A percentile compares a stretch with the other conserved stretches of the same genome.
These are phyloP conservation scores for Fusarium solani-melongenae DNA, from an alignment of 2,329 filamentous ascomycete species.

Conservation along the genomic window DNA sequence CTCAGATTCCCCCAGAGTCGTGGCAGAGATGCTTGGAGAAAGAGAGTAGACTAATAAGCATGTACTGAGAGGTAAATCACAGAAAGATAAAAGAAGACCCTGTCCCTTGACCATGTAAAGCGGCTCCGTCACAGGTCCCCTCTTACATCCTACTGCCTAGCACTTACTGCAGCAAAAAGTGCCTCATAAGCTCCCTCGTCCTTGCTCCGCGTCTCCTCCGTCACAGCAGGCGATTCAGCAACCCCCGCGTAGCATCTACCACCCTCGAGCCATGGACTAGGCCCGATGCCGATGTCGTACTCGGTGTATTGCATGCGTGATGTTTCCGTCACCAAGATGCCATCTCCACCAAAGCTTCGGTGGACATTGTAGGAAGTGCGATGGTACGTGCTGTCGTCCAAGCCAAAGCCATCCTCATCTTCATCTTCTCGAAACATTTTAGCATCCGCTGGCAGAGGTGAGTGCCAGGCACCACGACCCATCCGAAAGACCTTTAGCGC, in stretches of 20 bases:
- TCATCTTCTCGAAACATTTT: not conserved
- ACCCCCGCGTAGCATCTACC: not conserved
- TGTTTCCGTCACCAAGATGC: not conserved
- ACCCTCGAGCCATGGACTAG: not conserved
- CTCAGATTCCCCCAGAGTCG: not conserved
- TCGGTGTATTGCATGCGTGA: not conserved
- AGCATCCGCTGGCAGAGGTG: not conserved
- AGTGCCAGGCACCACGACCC: not conserved
- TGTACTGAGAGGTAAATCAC: not conserved
- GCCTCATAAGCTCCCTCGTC: not conserved
- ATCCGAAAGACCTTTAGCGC: slow-evolving; percentile 9
- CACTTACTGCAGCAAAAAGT: not conserved
- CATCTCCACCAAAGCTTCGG: not conserved
- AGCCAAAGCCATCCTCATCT: too few relatives aligned
- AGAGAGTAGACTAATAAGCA: not conserved
- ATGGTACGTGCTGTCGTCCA: not conserved
- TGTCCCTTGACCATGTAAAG: not conserved
- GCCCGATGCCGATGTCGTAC: not conserved
- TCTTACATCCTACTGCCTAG: not conserved
- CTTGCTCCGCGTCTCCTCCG: not conserved
- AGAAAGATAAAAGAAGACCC: not conserved
- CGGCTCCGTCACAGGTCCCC: not conserved
- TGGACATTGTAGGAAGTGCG: not conserved
- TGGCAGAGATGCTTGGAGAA: not conserved
- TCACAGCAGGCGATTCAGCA: not conserved